These are phyloP conservation scores for Gnetum montanum DNA, from an alignment of 75 land plant genomes.

Conservation along the genomic window DNA sequence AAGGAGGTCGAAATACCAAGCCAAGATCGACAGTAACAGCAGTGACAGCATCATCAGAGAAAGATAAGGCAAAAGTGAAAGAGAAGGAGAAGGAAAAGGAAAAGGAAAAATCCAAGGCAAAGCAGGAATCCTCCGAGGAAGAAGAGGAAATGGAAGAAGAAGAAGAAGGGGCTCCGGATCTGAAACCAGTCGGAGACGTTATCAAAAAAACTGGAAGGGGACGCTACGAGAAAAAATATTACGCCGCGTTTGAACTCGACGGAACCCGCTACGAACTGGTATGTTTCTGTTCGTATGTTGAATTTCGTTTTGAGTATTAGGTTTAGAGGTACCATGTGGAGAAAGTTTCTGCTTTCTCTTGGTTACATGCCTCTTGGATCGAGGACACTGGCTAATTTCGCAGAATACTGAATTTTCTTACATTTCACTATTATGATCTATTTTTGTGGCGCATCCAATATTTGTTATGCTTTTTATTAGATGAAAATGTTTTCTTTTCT, in stretches of 20 bases:
- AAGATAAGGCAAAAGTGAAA: constrained; percentile 4
- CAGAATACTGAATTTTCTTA: no score
- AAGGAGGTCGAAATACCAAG: neutral
- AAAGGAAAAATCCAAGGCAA: constrained; percentile 2
- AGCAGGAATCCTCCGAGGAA: constrained; percentile 7
- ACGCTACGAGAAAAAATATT: constrained; percentile 35
- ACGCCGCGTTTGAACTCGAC: constrained; percentile 65
- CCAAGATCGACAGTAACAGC: neutral
- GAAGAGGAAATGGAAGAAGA: constrained; percentile 16
- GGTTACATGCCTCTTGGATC: no score
- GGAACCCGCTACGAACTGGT: constrained; percentile 71
- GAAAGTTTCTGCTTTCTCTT: no score
- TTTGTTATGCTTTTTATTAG: no score
- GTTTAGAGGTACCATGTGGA: no score
- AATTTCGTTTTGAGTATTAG: neutral
- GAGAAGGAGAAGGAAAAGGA: constrained; percentile 4
- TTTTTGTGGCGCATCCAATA: no score
- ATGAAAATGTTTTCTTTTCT: no score
- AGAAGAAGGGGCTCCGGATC: constrained; percentile 22
- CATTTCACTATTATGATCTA: no score
- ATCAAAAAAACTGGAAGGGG: constrained; percentile 64
- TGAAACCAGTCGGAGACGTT: constrained; percentile 60
- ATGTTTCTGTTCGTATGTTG: no score
- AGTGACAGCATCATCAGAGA: neutral
- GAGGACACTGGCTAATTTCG: no score